Base-by-base conservation (phyloP, 2,329 filamentous ascomycete genomes). In the Pseudogymnoascus sp. region DNA sequence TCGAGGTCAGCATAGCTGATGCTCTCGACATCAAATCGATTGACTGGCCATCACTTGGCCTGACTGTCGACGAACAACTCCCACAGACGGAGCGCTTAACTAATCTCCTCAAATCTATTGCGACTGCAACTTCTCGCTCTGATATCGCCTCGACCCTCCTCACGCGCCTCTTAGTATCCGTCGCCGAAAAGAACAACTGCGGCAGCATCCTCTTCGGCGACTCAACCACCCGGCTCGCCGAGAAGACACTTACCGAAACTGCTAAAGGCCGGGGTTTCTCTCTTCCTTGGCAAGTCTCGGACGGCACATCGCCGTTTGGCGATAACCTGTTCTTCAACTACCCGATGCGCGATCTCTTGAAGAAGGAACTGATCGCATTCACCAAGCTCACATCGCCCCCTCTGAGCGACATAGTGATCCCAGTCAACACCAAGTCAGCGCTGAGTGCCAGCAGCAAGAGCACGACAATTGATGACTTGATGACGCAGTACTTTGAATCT, bases 191-290 rank as follows among this genome's bases (percentile, higher is more conserved):
- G 15, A 76, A 81, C 29, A 76, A 72, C 11, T 95, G 87, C 73
- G 83, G 88, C 67, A 86, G 86, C 11, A 82, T 97, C 44, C 76
- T 97, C 1, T 88, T 95, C 75, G 93, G 90, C 21, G 88, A 93
- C 75, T 96, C 86, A 68, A 96, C 95, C 19, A 97, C 92, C 4
- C 85, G 87, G 15, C 85, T 99, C 31, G 93, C 95, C 3, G 91
- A 93, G 68, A 87, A 91, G 70, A 90, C 91, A 0, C 83, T 99
- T 13, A 82, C 91, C 6, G 91, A 95, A 76, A 92, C 93, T 2
- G 92, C 93, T 23, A 97, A 96, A 76, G 95, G 95, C 1, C 84
- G 93, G 59, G 95, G 93, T 0, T 92, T 88, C 68, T 85, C 89
- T 4, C 77, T 97, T 19, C 90, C 93, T 0, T 93, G 88, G 86